These are phyloP conservation scores for Aspergillus panamensis DNA, from an alignment of 495 filamentous ascomycete species.

Conservation along the genomic window DNA sequence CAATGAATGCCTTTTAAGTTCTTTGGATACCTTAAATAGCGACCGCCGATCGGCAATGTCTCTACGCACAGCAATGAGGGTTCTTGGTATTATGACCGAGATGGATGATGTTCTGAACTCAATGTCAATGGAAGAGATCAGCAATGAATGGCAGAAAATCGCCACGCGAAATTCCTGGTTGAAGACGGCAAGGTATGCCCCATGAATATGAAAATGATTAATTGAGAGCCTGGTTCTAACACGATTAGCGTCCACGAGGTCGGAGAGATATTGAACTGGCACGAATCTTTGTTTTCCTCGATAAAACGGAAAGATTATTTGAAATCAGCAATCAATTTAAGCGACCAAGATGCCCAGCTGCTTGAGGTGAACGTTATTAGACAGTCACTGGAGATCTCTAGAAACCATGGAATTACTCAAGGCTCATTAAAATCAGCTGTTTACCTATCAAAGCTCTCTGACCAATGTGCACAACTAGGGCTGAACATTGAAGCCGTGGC, in stretches of 20 bases:
- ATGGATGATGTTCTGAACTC: slow-evolving; percentile 71
- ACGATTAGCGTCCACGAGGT: slow-evolving; percentile 70
- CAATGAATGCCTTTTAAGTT: slow-evolving; percentile 61
- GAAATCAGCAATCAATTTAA: slow-evolving; percentile 54
- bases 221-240: slow-evolving; percentile 13
- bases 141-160: slow-evolving; percentile 59
- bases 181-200: slow-evolving; percentile 65
- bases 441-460: slow-evolving; percentile 69
- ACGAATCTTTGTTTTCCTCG: slow-evolving; percentile 78
- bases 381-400: slow-evolving; percentile 66
- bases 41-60: slow-evolving; percentile 55
- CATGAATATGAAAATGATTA: slow-evolving; percentile 8
- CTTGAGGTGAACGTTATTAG: slow-evolving; percentile 72
- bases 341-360: slow-evolving; percentile 58
- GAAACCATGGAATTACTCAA: slow-evolving; percentile 75
- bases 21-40: slow-evolving; percentile 55
- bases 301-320: slow-evolving; percentile 64
- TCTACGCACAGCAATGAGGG: slow-evolving; percentile 62
- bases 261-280: slow-evolving; percentile 72
- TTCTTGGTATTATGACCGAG: slow-evolving; percentile 75
- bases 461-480: slow-evolving; percentile 60
- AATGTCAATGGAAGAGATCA: slow-evolving; percentile 53
- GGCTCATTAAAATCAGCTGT: slow-evolving; percentile 82
- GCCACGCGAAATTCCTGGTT: slow-evolving; percentile 69
- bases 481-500: slow-evolving; percentile 72